Conservation (phyloP, 306 rosid genomes). For the Castanea crenata region DNA sequence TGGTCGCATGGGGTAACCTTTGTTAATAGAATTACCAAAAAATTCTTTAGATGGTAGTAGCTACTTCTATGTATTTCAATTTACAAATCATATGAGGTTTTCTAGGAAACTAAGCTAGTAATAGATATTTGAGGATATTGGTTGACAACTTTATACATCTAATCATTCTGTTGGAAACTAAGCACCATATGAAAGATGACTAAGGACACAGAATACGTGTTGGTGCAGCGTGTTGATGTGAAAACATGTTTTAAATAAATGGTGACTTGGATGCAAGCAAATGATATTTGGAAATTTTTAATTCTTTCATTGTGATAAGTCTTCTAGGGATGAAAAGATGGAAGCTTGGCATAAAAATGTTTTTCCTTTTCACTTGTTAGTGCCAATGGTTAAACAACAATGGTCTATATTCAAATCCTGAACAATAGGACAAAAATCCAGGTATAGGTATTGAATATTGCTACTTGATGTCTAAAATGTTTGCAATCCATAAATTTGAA, state of each 20-base stretch:
- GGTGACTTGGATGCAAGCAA: background rate
- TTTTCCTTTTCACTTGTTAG: background rate
- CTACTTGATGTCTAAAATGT: background rate
- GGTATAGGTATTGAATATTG: background rate
- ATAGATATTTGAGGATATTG: background rate
- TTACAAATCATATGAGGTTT: background rate
- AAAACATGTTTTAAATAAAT: background rate
- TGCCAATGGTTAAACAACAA: background rate
- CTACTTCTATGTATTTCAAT: background rate
- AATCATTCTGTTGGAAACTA: background rate
- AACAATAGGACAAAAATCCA: background rate
- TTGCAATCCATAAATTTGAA: background rate
- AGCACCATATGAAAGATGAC: background rate
- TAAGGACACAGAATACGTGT: background rate
- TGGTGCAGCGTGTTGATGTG: background rate
- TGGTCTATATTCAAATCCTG: background rate
- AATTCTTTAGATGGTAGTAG: background rate
- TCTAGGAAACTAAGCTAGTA: background rate
- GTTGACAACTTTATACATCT: background rate
- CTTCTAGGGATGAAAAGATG: background rate
- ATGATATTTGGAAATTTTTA: background rate
- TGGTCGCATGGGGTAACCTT: background rate
- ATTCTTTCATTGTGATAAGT: background rate
- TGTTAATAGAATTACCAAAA: background rate
- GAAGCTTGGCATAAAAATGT: background rate